Evolutionary conservation across 1,284 basidiomycete species (phyloP), one percentile per base, ranked within the genome.

Genomic region (Moesziomyces sp.): DNA sequence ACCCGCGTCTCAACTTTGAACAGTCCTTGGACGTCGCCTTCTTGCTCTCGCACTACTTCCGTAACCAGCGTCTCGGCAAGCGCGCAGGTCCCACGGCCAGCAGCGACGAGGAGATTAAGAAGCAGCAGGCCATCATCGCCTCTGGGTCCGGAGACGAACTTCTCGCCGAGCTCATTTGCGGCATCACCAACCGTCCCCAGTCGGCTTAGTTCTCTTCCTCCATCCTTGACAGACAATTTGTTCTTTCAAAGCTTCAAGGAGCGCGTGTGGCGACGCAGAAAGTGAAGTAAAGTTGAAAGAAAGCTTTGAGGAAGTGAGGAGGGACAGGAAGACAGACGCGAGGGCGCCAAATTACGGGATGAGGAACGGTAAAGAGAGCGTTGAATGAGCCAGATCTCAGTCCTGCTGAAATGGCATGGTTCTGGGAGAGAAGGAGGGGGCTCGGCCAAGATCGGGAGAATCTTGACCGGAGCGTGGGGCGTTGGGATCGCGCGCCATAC

Each of bases 1-100:
- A 84, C 46, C 84, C 85, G 0, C 67, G 85, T 13, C 83, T 88
- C 58, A 88, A 88, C 83, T 87, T 86, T 68, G 88, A 88, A 79
- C 88, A 88, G 74, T 86, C 85, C 3, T 83, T 88, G 6, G 78
- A 83, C 53, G 72, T 83, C 30, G 80, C 81, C 24, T 83, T 83
- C 50, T 52, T 83, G 18, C 62, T 83, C 26, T 79, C 78, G 50
- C 74, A 82, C 49, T 74, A 78, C 53, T 72, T 83, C 50, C 64
- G 72, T 5, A 69, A 63, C 28, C 77, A 79, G 49, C 69, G 81
- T 40, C 48, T 76, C 6, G 76, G 72, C 3, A 56, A 53, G 10
- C 50, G 58, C n/a, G 26, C 40, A 3, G 45, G 34, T 14, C 53
- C 46, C 8, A 28, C 35, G 3, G 61, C 61, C 3, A 56, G 44